Evolutionary conservation across 139 green algal genomes (phyloP), one percentile per base, ranked within the genome.

Genomic region (Coelastrella sp.): DNA sequence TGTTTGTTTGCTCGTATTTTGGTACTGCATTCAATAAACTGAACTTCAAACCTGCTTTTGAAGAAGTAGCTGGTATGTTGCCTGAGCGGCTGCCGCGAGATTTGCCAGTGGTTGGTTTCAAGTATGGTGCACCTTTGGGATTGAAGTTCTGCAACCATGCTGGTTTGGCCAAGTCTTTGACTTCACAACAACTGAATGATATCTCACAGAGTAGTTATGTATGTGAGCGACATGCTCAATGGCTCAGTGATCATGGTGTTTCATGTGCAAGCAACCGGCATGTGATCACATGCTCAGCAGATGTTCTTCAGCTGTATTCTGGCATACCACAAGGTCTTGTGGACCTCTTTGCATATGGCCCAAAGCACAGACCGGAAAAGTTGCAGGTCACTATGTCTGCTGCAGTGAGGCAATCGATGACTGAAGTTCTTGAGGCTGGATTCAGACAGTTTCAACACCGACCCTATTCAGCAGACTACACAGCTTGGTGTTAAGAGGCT

Each of bases 61-160:
- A n/a, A 64, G n/a, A 17, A 32, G 53, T 21, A 32, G 53, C 53
- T 32, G 53, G 6, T 32, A 9, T 32, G 15, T 21, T 64, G 27
- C 3, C 53, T 32, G 53, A 64, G 19, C 17, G 19, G 9, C 53
- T 32, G 53, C 53, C 6, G 0, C n/a, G 19, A 64, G 53, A 8
- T 21, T 21, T 64, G 17, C 21, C 53, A 32, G 2, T n/a, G 9
- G 53, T 64, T 30, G 53, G 53, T 64, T 64, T 64, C 21, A 2
- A 15, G 3, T 64, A 64, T 64, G 53, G 53, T 64, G 53, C n/a
- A 9, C 53, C 53, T 21, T 64, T 64, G 19, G 53, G 53, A 8
- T 64, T 64, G 53, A 64, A 32, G 53, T 64, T 64, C 27, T 63
- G 53, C 53, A 63, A 63, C n/a, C 17, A 30, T 64, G 53, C 53